These are phyloP conservation scores for Hippophae gyantsensis DNA, from an alignment of 306 rosid genomes.

Conservation along the genomic window DNA sequence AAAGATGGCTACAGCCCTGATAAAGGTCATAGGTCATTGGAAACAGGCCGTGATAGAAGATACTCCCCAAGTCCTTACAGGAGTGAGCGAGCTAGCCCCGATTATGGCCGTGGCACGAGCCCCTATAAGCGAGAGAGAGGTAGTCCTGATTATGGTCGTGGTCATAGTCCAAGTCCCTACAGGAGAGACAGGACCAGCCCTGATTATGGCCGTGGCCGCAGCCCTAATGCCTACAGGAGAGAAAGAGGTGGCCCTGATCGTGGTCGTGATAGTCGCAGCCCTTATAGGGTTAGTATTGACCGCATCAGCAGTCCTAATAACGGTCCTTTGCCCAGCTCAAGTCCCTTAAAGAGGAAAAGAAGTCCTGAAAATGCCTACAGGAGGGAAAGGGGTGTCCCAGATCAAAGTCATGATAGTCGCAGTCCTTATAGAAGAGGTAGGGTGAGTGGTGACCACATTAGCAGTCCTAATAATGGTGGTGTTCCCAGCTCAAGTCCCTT, in stretches of 20 bases:
- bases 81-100: constrained; percentile 94
- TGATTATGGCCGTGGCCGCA: constrained; percentile 32
- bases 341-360: constrained; percentile 45
- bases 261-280: constrained; percentile 4
- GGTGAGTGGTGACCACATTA: neutral
- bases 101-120: constrained; percentile 82
- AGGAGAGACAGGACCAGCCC: constrained; percentile 90
- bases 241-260: no score
- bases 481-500: constrained; percentile 36
- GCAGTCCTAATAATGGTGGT: constrained; percentile 21
- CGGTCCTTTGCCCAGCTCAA: constrained; percentile 48
- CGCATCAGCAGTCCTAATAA: constrained; percentile 61
- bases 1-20: constrained; percentile 76
- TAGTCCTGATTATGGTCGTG: constrained; percentile 97
- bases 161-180: constrained; percentile 58
- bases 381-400: no score
- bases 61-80: constrained; percentile 84
- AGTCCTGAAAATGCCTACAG: constrained; percentile 11
- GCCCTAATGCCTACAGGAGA: no score
- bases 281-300: constrained; percentile 63
- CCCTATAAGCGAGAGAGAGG: constrained; percentile 83
- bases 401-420: no score
- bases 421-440: constrained; percentile 31
- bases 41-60: constrained; percentile 65
- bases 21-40: constrained; percentile 53